Evolutionary conservation across 2,329 filamentous ascomycete genomes (phyloP).

Genomic region (Nemania bipapillata): DNA sequence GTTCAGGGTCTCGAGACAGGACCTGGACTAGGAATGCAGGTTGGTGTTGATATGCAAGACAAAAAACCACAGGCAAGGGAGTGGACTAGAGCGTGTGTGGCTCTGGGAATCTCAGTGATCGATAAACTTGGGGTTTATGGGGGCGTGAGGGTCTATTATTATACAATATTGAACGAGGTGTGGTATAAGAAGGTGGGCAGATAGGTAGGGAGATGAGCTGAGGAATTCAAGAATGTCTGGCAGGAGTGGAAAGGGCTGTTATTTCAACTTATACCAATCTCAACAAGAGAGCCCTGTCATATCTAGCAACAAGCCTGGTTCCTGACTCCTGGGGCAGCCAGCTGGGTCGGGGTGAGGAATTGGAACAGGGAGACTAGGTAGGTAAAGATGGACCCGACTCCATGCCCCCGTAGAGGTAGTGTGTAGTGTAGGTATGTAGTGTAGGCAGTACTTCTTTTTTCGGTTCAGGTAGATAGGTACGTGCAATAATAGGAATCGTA

Average conservation of each 20-base stretch:
- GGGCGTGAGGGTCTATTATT: conserved; percentile 45
- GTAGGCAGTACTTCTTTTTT: conserved; percentile 19
- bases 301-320: conserved; percentile 32
- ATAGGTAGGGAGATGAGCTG: conserved; percentile 41
- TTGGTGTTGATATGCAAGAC: conserved; percentile 36
- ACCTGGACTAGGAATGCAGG: conserved; percentile 35
- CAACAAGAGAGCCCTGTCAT: conserved; percentile 30
- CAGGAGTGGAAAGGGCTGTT: conserved; percentile 46
- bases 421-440: conserved; percentile 6
- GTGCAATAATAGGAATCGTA: conserved; percentile 25
- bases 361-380: conserved; percentile 13
- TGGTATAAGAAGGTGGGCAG: conserved; percentile 7
- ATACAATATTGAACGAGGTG: conserved; percentile 29
- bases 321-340: conserved; percentile 36
- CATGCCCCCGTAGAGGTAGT: conserved; percentile 22
- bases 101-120: conserved; percentile 24
- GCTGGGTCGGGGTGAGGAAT: conserved; percentile 30
- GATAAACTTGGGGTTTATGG: conserved; percentile 1
- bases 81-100: conserved; percentile 27
- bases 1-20: conserved; percentile 31
- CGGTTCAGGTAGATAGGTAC: conserved; percentile 18
- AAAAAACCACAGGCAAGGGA: conserved; percentile 32
- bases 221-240: conserved; percentile 45
- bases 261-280: conserved; percentile 51
- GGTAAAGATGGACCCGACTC: conserved; percentile 23